These are phyloP conservation scores for Salmacisia buchloeana DNA, from an alignment of 1,284 basidiomycete genomes.

Conservation along the genomic window DNA sequence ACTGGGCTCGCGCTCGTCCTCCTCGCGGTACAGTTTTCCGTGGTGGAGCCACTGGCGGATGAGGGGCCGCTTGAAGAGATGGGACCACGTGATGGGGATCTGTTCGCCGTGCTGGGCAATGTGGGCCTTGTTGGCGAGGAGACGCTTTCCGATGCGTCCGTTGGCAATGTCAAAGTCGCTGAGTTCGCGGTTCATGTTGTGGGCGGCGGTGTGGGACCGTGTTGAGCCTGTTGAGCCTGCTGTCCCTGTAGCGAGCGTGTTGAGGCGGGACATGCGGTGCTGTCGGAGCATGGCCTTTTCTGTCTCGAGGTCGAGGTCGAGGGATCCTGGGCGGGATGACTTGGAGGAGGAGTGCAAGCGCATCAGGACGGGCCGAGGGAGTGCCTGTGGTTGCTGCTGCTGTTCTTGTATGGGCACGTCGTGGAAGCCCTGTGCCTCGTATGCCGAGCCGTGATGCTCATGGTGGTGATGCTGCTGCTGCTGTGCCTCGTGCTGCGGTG, in stretches of 20 bases:
- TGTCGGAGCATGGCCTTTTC: neutral
- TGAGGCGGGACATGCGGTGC: neutral
- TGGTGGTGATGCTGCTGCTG: neutral
- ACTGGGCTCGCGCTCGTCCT: constrained; percentile 37
- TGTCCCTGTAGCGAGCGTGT: neutral
- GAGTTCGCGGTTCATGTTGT: neutral
- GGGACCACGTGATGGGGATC: constrained; percentile 34
- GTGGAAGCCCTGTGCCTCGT: constrained; percentile 5
- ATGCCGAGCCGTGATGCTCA: neutral
- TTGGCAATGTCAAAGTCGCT: constrained; percentile 6
- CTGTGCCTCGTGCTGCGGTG: neutral
- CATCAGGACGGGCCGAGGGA: neutral
- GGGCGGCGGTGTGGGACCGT: neutral
- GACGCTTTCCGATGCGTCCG: neutral
- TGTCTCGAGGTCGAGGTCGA: constrained; percentile 2
- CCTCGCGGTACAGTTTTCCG: constrained; percentile 44
- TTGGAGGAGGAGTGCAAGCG: neutral
- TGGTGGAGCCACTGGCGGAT: constrained; percentile 48
- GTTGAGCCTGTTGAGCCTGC: neutral
- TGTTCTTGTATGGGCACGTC: neutral
- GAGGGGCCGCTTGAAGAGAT: constrained; percentile 45
- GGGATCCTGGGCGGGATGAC: neutral
- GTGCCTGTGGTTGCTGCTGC: neutral
- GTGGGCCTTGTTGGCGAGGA: constrained; percentile 15
- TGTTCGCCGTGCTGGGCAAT: constrained; percentile 30